Percentiles rank a stretch among this genome's conserved stretches.
These are phyloP conservation scores for Suhomyces vadensis DNA, from an alignment of 805 yeast species.

Conservation along the genomic window DNA sequence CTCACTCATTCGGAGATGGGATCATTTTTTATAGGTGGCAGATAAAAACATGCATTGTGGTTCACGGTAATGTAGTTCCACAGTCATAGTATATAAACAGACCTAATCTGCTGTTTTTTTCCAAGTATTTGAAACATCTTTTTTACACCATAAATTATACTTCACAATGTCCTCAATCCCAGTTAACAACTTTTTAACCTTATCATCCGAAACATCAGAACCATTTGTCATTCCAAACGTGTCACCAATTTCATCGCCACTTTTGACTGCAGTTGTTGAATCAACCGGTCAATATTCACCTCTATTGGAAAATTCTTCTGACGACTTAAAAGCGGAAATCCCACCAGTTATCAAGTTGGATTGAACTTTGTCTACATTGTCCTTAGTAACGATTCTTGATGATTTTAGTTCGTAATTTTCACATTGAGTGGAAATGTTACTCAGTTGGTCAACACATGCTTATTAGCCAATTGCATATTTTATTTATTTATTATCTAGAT, in stretches of 20 bases:
- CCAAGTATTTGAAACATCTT: too few species aligned
- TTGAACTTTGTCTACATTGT: conserved; percentile 10
- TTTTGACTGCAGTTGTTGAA: conserved; percentile 9
- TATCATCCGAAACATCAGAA: conserved; percentile 55
- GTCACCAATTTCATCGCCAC: conserved; percentile 53
- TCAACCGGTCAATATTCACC: neutral
- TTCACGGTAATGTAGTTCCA: conserved; percentile 5
- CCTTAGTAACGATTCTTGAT: conserved; percentile 4
- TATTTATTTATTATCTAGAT: neutral
- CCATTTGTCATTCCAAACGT: conserved; percentile 67
- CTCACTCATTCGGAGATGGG: neutral
- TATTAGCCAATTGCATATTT: neutral
- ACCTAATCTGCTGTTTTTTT: too few species aligned
- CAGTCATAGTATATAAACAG: conserved; percentile 3
- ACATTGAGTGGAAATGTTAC: neutral
- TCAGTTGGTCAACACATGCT: neutral
- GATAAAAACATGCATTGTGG: neutral
- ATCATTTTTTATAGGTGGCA: neutral
- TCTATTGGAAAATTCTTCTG: neutral
- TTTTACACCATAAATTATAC: neutral
- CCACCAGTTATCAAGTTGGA: conserved; percentile 27
- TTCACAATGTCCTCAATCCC: conserved; percentile 9
- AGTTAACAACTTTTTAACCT: conserved; percentile 45
- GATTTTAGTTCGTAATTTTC: conserved; percentile 4
- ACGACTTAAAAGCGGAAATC: neutral